Conservation (phyloP, 1,284 basidiomycete genomes). For the Mycosarcoma mackinlayi region DNA sequence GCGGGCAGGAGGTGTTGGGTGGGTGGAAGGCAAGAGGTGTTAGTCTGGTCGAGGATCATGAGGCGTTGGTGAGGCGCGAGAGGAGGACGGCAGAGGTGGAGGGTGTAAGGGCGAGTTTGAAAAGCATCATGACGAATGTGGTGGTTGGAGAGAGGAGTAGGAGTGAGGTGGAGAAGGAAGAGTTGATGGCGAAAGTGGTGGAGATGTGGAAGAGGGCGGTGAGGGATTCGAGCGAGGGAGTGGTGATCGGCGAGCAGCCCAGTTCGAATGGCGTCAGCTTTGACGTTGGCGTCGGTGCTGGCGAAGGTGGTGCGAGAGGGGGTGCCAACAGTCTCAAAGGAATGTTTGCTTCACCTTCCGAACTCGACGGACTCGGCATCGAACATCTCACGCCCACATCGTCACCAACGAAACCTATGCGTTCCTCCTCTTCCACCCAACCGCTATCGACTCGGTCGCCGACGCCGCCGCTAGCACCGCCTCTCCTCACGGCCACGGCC, state of each 20-base stretch:
- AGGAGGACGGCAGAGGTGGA: slow-evolving; percentile 85
- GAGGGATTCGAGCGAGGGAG: slow-evolving; percentile 35
- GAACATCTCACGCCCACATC: background rate
- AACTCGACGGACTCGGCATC: slow-evolving; percentile 5
- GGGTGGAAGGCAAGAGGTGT: slow-evolving; percentile 87
- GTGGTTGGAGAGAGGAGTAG: background rate
- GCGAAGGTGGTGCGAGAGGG: no score
- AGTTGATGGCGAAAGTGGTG: slow-evolving; percentile 37
- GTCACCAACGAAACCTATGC: no score
- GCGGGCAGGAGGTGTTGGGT: slow-evolving; percentile 85
- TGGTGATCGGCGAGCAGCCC: slow-evolving; percentile 42
- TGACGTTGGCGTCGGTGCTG: background rate
- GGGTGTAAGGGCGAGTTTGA: slow-evolving; percentile 81
- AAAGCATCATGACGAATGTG: slow-evolving; percentile 51
- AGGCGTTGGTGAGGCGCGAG: slow-evolving; percentile 77
- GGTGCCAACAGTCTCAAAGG: background rate
- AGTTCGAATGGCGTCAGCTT: background rate
- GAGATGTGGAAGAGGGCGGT: slow-evolving; percentile 50
- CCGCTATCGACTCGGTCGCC: slow-evolving; percentile 1
- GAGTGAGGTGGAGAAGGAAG: slow-evolving; percentile 5
- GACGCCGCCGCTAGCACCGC: background rate
- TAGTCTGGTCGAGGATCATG: slow-evolving; percentile 86
- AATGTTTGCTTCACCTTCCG: slow-evolving; percentile 8
- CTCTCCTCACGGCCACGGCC: slow-evolving; percentile 49
- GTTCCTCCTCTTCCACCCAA: background rate